A percentile compares a stretch with the other conserved stretches of the same genome.
phyloP scores from a whole-genome alignment of 306 rosid species.

The Castanopsis chinensis region DNA sequence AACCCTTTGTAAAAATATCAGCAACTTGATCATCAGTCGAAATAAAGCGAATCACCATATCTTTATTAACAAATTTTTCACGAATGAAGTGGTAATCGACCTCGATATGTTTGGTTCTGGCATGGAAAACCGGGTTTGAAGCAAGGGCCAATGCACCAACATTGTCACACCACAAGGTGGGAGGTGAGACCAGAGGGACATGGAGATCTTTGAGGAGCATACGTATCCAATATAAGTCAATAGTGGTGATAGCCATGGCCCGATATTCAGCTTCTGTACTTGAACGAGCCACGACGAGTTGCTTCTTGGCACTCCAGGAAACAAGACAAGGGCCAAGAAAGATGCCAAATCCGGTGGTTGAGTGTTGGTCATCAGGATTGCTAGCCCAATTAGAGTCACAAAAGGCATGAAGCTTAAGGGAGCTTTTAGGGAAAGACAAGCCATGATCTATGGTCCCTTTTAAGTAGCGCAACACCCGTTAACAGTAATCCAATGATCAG shows the following conservation, averaged over 20 bases:
- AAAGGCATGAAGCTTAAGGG: background rate
- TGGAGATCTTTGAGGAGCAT: background rate
- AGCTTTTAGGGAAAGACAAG: background rate
- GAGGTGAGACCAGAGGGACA: background rate
- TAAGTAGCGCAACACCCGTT: background rate
- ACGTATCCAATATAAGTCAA: background rate
- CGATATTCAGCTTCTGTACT: background rate
- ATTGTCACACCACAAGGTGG: background rate
- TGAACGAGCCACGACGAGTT: background rate
- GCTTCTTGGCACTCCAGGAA: background rate
- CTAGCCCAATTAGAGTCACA: background rate
- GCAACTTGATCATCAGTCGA: too few relatives aligned
- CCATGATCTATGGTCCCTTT: background rate
- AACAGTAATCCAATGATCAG: background rate
- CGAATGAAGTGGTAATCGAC: too few relatives aligned
- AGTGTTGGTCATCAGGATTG: background rate
- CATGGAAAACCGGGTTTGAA: background rate
- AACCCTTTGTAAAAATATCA: too few relatives aligned
- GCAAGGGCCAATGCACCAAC: background rate
- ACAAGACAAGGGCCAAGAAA: background rate
- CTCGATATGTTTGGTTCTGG: background rate
- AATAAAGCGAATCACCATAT: too few relatives aligned
- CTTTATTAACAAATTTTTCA: too few relatives aligned
- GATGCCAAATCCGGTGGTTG: background rate
- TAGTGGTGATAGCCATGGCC: background rate